These are phyloP conservation scores for Reutealis trisperma DNA, from an alignment of 345 rosid genomes.

Conservation along the genomic window DNA sequence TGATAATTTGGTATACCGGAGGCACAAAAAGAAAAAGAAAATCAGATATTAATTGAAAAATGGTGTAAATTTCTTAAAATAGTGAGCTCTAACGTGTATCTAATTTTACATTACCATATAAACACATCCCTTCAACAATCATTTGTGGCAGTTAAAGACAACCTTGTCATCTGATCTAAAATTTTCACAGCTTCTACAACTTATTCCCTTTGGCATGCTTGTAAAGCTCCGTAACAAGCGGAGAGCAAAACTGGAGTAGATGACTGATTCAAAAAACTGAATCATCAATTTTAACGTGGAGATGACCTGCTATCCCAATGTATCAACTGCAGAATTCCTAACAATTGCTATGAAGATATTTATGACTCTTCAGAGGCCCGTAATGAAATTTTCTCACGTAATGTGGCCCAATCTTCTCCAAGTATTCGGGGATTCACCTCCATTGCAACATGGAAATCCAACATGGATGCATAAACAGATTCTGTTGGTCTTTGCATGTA, in stretches of 20 bases:
- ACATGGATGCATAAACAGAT: slow-evolving; percentile 40
- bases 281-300: slow-evolving; percentile 10
- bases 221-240: slow-evolving; percentile 1
- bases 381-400: slow-evolving; percentile 64
- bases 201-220: slow-evolving; percentile 22
- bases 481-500: slow-evolving; percentile 29
- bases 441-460: slow-evolving; percentile 62
- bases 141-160: slow-evolving; percentile 14
- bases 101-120: slow-evolving; percentile 28
- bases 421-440: slow-evolving; percentile 67
- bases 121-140: slow-evolving; percentile 22
- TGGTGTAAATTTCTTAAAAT: slow-evolving; percentile 19
- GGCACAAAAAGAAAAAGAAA: neutral
- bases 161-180: slow-evolving; percentile 19
- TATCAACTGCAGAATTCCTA: slow-evolving; percentile 20
- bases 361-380: slow-evolving; percentile 44
- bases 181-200: slow-evolving; percentile 21
- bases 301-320: neutral
- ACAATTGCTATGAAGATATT: slow-evolving; percentile 5
- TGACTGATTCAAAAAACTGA: slow-evolving; percentile 15
- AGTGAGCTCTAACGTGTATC: slow-evolving; percentile 21
- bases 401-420: slow-evolving; percentile 70
- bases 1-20: slow-evolving; percentile 13
- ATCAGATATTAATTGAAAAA: slow-evolving; percentile 23
- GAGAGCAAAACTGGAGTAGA: slow-evolving; percentile 35